phyloP scores from a whole-genome alignment of 176 grass and related monocot species.

The Carex littledalei region DNA sequence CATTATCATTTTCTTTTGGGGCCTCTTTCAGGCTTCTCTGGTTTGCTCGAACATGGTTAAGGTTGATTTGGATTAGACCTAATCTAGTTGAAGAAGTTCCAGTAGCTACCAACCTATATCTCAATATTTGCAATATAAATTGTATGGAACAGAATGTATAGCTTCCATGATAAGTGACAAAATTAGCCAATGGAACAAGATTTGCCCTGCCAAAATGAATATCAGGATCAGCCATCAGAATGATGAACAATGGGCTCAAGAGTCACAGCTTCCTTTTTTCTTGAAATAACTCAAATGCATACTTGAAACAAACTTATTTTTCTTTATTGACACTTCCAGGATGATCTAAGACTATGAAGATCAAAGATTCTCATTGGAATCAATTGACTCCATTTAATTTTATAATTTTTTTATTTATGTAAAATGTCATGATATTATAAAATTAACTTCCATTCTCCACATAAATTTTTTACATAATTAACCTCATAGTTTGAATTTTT shows the following conservation, averaged over 20 bases:
- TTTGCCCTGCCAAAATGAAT: not conserved
- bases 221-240: not conserved
- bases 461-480: too few species aligned
- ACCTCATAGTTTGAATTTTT: too few species aligned
- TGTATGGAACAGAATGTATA: not conserved
- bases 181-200: not conserved
- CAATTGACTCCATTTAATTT: too few species aligned
- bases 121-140: not conserved
- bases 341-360: not conserved
- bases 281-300: not conserved
- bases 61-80: not conserved
- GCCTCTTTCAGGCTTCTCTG: not conserved
- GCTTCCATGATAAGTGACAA: slow-evolving; percentile 9
- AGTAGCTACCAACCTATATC: not conserved
- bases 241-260: not conserved
- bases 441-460: too few species aligned
- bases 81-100: not conserved
- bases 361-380: not conserved
- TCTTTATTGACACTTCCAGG: not conserved
- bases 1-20: not conserved
- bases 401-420: too few species aligned
- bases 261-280: not conserved
- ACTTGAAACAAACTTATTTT: not conserved
- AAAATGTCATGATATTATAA: too few species aligned
- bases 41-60: not conserved